A percentile compares a stretch with the other conserved stretches of the same genome.
Conservation (phyloP, 768 basidiomycete species). For the Stropharia rugosoannulata region DNA sequence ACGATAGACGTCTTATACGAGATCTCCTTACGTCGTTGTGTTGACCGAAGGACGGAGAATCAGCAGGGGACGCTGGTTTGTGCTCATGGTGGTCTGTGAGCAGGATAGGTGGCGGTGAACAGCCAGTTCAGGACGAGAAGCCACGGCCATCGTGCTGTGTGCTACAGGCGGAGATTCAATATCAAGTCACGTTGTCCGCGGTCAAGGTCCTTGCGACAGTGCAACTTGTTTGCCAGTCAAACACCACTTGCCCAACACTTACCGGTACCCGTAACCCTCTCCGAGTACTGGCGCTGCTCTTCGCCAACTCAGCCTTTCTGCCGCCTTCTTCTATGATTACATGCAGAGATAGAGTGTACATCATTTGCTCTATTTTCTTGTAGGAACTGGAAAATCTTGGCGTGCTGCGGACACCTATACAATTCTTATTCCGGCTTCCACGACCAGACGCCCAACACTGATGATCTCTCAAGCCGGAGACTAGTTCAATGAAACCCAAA, state of each 20-base stretch:
- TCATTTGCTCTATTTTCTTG: neutral
- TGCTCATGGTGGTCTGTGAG: conserved; percentile 50
- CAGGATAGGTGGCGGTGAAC: conserved; percentile 17
- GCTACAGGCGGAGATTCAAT: conserved; percentile 27
- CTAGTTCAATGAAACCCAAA: too few relatives aligned
- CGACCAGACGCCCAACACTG: neutral
- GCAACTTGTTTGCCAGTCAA: too few relatives aligned
- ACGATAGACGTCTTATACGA: neutral
- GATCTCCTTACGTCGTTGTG: conserved; percentile 70
- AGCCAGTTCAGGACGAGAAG: conserved; percentile 10
- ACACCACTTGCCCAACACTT: too few relatives aligned
- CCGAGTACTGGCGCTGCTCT: too few relatives aligned
- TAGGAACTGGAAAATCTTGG: neutral
- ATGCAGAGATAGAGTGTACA: too few relatives aligned
- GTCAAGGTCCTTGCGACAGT: neutral
- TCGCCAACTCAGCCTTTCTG: too few relatives aligned
- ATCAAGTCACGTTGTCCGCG: conserved; percentile 5
- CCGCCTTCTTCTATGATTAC: too few relatives aligned
- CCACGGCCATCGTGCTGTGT: conserved; percentile 11
- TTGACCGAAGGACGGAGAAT: conserved; percentile 80
- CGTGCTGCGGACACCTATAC: neutral
- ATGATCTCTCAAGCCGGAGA: too few relatives aligned
- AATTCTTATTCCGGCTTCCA: neutral
- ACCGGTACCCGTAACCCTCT: too few relatives aligned
- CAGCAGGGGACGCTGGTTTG: conserved; percentile 63